Base-by-base conservation (phyloP, 176 grass and related monocot genomes). In the Oryza glumipatula region DNA sequence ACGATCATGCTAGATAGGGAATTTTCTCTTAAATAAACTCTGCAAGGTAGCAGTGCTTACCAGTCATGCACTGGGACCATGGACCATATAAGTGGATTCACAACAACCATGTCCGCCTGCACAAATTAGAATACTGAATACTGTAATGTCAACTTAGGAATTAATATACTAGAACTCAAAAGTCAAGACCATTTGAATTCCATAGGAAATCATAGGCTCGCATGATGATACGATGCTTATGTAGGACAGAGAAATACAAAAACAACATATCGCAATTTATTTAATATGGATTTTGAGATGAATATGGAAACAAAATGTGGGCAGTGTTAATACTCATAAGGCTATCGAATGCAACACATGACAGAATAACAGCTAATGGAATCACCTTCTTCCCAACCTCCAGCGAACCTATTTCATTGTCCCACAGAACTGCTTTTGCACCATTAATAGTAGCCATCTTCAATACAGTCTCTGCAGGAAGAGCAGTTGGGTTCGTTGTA, bases 41-140 rank as follows among this genome's bases (percentile, higher is more conserved):
- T 26, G 67, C 82, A 74, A 22, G 19, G 44, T 21, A 73, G 16
- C 78, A 88, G 51, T 70, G 21, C 80, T 38, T 76, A 98, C 95
- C 87, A 80, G 76, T 98, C 95, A 77, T 98, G 95, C 51, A 98
- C 86, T 24, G 95, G 95, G 44, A 95, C 85, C 92, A 98, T 95
- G 74, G 91, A 91, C 95, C 95, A 95, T 49, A 65, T 84, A 81
- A 95, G 83, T 58, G 95, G 95, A 90, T 98, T 98, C 41, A 95
- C 82, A 67, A 98, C 70, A 72, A 98, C 77, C 87, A 95, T 73
- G 70, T 98, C 95, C 1, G 95, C 95, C 95, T 97, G 86, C 13
- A 86, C 66, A 86, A 84, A 44, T 39, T 70, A 76, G 2, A 70
- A 85, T 60, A 36, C 17, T 65, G 2, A 70, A 85, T 60, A 30